Percentiles rank a stretch among this genome's conserved stretches.
phyloP scores from a whole-genome alignment of 1,284 basidiomycete species.

The Neolentinus lepideus region DNA sequence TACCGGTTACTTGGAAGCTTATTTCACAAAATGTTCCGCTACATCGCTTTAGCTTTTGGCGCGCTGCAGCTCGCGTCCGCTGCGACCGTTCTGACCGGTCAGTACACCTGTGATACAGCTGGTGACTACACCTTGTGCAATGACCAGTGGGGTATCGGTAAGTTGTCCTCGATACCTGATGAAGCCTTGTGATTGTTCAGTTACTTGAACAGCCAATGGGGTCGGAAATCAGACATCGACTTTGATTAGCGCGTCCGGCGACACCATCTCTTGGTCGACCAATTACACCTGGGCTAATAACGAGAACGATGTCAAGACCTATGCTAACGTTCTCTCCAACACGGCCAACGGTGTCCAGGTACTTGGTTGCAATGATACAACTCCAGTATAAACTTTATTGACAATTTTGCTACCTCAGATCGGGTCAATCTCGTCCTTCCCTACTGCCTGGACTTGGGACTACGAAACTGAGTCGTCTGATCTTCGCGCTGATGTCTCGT shows the following conservation, averaged over 20 bases:
- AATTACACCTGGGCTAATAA: slow-evolving; percentile 48
- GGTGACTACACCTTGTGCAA: slow-evolving; percentile 46
- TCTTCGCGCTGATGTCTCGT: slow-evolving; percentile 50
- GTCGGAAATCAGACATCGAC: slow-evolving; percentile 45
- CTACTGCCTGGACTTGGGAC: slow-evolving; percentile 44
- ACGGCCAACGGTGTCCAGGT: slow-evolving; percentile 42
- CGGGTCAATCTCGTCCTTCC: slow-evolving; percentile 31
- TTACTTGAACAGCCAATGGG: slow-evolving; percentile 26
- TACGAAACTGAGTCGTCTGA: slow-evolving; percentile 36
- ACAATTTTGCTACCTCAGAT: slow-evolving; percentile 29
- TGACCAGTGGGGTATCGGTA: slow-evolving; percentile 47
- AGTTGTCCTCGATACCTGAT: slow-evolving; percentile 8
- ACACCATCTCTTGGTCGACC: slow-evolving; percentile 44
- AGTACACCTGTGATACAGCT: slow-evolving; percentile 35
- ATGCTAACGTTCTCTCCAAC: slow-evolving; percentile 38
- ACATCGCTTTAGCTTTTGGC: not conserved
- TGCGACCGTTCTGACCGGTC: slow-evolving; percentile 26
- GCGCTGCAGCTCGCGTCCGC: not conserved
- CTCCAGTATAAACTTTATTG: too few species aligned
- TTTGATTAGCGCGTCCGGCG: slow-evolving; percentile 31
- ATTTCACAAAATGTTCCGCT: not conserved
- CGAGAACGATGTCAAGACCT: slow-evolving; percentile 49
- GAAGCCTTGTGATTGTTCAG: not conserved
- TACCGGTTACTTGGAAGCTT: not conserved
- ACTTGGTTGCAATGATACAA: too few species aligned